phyloP scores from a whole-genome alignment of 495 filamentous ascomycete species.

The Penicillium fimorum region DNA sequence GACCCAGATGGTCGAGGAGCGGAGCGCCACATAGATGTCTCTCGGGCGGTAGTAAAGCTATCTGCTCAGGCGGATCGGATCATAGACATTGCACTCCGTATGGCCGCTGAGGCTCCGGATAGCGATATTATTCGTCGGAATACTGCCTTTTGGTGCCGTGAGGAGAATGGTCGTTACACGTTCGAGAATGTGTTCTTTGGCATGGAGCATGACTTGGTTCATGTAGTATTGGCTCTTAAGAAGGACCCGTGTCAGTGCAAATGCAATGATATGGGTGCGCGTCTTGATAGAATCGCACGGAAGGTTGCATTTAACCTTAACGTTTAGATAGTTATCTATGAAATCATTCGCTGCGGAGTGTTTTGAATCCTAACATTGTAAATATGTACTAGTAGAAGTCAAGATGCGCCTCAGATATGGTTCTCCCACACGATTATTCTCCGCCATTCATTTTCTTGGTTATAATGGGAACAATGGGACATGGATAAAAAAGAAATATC shows the following conservation, averaged over 20 bases:
- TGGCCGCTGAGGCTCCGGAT: neutral
- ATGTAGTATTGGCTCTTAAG: neutral
- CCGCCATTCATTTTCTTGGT: neutral
- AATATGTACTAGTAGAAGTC: too few species aligned
- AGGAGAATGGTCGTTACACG: neutral
- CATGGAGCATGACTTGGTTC: neutral
- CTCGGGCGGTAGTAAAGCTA: neutral
- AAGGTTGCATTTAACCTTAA: neutral
- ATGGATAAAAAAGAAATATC: too few species aligned
- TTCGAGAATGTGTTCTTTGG: neutral
- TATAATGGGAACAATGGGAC: neutral
- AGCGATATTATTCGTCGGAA: neutral
- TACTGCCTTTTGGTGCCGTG: neutral
- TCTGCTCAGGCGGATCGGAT: neutral
- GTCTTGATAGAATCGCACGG: neutral
- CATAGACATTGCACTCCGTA: neutral
- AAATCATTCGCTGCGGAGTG: neutral
- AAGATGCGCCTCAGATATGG: neutral
- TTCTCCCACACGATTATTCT: neutral
- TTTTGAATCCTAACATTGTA: neutral
- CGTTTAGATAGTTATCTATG: neutral
- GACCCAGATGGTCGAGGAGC: neutral
- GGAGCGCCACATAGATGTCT: neutral
- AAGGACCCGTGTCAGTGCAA: neutral
- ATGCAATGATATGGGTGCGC: neutral